A percentile compares a stretch with the other conserved stretches of the same genome.
These are phyloP conservation scores for Meredithiella fracta DNA, from an alignment of 2,329 filamentous ascomycete genomes.

Conservation along the genomic window DNA sequence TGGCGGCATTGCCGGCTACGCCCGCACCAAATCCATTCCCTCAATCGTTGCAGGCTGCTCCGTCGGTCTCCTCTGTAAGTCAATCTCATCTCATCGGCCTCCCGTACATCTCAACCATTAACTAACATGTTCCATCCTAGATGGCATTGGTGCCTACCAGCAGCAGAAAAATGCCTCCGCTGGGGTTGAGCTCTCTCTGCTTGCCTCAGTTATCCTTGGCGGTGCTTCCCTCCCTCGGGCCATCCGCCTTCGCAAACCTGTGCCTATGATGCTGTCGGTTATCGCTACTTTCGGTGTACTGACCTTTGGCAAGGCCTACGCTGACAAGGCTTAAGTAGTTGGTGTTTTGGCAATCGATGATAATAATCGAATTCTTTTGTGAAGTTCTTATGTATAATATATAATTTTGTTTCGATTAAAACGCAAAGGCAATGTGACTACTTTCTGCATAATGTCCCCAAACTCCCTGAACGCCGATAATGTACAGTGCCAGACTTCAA, in stretches of 20 bases:
- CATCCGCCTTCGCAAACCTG: conserved; percentile 65
- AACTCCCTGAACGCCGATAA: conserved; percentile 8
- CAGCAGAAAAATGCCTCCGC: conserved; percentile 61
- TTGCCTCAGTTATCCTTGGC: conserved; percentile 72
- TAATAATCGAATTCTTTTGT: not conserved
- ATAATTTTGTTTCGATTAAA: not conserved
- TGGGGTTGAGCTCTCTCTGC: conserved; percentile 73
- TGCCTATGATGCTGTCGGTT: conserved; percentile 64
- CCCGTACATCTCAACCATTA: not conserved
- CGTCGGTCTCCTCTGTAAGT: conserved; percentile 51
- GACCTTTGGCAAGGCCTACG: conserved; percentile 59
- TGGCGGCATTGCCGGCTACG: conserved; percentile 76
- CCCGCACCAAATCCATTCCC: conserved; percentile 69
- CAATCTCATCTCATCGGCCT: conserved; percentile 11
- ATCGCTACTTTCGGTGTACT: conserved; percentile 64
- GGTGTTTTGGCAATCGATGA: not conserved
- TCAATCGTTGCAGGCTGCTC: conserved; percentile 71
- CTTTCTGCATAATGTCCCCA: not conserved
- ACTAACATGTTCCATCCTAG: conserved; percentile 20
- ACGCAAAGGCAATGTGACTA: not conserved
- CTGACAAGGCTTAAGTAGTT: conserved; percentile 25
- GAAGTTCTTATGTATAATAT: not conserved
- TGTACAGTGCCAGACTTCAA: not conserved
- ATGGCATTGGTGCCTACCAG: conserved; percentile 67
- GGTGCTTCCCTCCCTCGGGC: conserved; percentile 76